Conservation (phyloP, 495 filamentous ascomycete species). For the Aspergillus bertholletiae region DNA sequence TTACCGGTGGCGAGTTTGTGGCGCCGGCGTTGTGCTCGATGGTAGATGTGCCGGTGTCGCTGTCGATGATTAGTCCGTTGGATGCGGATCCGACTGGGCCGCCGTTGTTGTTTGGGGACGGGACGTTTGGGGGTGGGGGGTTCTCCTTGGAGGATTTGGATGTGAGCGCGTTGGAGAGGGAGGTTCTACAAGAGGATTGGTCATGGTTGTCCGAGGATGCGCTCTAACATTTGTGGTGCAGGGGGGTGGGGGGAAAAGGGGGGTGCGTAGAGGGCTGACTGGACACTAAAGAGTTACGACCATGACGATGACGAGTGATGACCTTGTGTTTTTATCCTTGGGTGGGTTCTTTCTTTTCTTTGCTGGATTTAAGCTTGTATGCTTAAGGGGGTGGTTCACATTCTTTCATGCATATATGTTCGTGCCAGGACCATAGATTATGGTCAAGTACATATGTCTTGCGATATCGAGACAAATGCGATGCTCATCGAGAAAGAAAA, state of each 20-base stretch:
- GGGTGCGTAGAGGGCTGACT: background rate
- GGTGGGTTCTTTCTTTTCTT: background rate
- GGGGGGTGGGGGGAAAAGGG: background rate
- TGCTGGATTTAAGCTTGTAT: background rate
- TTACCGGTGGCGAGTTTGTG: constrained; percentile 3
- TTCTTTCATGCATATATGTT: background rate
- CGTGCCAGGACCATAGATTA: background rate
- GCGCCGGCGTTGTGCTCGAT: constrained; percentile 9
- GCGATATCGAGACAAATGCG: background rate
- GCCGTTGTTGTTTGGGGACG: background rate
- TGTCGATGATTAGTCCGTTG: constrained; percentile 14
- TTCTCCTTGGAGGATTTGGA: constrained; percentile 15
- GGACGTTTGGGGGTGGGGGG: background rate
- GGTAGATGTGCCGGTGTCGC: constrained; percentile 11
- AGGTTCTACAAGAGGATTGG: constrained; percentile 15
- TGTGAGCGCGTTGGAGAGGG: constrained; percentile 7
- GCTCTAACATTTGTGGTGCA: background rate
- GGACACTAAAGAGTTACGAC: background rate
- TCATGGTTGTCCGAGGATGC: constrained; percentile 15
- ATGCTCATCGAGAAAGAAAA: background rate
- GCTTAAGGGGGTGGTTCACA: background rate
- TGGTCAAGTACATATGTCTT: background rate
- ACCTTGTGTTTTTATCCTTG: background rate
- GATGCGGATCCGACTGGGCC: constrained; percentile 3
- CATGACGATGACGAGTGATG: background rate